Base-by-base conservation (phyloP, 257 asterid genomes). In the Penstemon eatonii region DNA sequence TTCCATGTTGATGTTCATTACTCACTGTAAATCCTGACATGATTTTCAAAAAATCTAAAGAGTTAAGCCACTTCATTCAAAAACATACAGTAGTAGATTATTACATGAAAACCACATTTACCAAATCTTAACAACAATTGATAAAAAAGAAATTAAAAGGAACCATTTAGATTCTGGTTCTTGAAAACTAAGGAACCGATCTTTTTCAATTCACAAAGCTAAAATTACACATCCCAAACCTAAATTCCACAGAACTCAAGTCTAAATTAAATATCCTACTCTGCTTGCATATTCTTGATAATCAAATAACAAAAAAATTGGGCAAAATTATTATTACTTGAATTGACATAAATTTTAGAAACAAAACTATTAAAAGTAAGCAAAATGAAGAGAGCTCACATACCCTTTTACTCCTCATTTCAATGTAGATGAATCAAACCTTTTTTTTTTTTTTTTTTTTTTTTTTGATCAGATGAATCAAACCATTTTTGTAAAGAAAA, bases 1-100 rank as follows among this genome's bases (percentile, higher is more conserved):
- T 43, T 61, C 77, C 5, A 75, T 76, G 4, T 78, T 51, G 57
- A 42, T 66, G 44, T 70, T 72, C 79, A 53, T 79, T 84, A 74
- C 70, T 44, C 13, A n/a, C 40, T 53, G 73, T 33, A 69, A 74
- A 58, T 36, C 71, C 75, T 73, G 81, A 67, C 40, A 65, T 50
- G 2, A 0, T 1, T 25, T 73, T 7, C 37, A 6, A 52, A 42
- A 51, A 4, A 12, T 25, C n/a, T 15, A 64, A 56, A 44, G 71
- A 12, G 42, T 36, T 43, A 11, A 36, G 66, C 33, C 40, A 47
- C 13, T 7, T 37, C 6, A 11, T 60, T 2, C 46, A 50, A 58
- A 25, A 25, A 25, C 33, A 25, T 25, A 25, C 33, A 25, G 33
- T 25, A 25, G 33, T 25, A 25, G 33, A 25, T 25, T 25, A 25